phyloP scores from a whole-genome alignment of 2,329 filamentous ascomycete species.

The Colletotrichum camelliae region DNA sequence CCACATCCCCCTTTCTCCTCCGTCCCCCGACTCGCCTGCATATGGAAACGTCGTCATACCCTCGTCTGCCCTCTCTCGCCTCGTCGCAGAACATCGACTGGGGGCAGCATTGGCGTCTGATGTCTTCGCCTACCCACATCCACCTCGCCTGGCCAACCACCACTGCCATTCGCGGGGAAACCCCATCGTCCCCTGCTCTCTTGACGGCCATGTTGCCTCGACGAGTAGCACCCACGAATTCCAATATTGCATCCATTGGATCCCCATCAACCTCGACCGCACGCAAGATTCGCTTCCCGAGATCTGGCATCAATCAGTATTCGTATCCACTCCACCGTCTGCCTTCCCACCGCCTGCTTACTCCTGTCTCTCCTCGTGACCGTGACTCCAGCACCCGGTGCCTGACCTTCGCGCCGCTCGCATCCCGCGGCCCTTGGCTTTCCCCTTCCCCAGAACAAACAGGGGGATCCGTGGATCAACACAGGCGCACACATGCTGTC shows the following conservation, averaged over 20 bases:
- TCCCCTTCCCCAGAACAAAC: neutral
- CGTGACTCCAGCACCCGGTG: neutral
- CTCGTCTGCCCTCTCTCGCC: neutral
- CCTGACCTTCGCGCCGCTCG: neutral
- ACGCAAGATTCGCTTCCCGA: constrained; percentile 4
- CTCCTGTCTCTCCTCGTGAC: neutral
- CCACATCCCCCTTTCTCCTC: neutral
- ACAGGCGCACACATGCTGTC: neutral
- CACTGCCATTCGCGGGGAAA: neutral
- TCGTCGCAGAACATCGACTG: neutral
- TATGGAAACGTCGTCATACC: neutral
- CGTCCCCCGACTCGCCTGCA: neutral
- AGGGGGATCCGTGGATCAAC: neutral
- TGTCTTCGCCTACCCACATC: neutral
- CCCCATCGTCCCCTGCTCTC: neutral
- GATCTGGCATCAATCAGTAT: neutral
- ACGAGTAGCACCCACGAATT: neutral
- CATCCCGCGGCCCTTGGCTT: neutral
- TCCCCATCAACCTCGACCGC: neutral
- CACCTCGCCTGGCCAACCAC: neutral
- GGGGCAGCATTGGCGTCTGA: constrained; percentile 12
- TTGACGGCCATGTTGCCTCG: neutral
- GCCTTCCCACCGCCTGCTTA: neutral
- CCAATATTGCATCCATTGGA: neutral
- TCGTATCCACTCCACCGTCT: neutral